These are phyloP conservation scores for Eutrema japonicum DNA, from an alignment of 345 rosid species.

Conservation along the genomic window DNA sequence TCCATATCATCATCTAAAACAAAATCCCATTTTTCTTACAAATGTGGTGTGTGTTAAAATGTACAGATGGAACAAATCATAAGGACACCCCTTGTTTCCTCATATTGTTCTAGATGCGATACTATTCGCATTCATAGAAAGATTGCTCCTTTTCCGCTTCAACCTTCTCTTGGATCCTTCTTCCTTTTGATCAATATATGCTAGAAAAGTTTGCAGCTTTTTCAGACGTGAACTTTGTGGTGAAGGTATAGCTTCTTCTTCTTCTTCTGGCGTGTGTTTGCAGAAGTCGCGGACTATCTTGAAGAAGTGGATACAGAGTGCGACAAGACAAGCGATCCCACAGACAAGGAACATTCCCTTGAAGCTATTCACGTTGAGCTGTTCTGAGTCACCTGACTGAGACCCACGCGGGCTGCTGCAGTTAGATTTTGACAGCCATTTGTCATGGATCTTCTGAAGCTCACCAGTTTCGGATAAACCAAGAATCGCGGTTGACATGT, in stretches of 20 bases:
- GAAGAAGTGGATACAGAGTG: slow-evolving; percentile 64
- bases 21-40: slow-evolving; percentile 16
- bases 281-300: slow-evolving; percentile 52
- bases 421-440: slow-evolving; percentile 62
- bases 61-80: not conserved
- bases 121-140: slow-evolving; percentile 23
- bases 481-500: slow-evolving; percentile 90
- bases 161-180: slow-evolving; percentile 49
- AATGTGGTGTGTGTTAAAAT: too few relatives aligned
- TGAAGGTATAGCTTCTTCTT: slow-evolving; percentile 35
- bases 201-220: slow-evolving; percentile 61
- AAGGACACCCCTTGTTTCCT: slow-evolving; percentile 6
- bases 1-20: not conserved
- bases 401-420: slow-evolving; percentile 50
- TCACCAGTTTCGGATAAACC: slow-evolving; percentile 78
- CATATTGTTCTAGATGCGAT: slow-evolving; percentile 29
- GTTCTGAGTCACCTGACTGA: slow-evolving; percentile 52
- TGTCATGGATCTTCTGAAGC: slow-evolving; percentile 73
- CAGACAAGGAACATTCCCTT: slow-evolving; percentile 81
- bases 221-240: slow-evolving; percentile 46
- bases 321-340: slow-evolving; percentile 64
- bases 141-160: slow-evolving; percentile 61
- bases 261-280: slow-evolving; percentile 44
- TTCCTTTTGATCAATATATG: slow-evolving; percentile 63
- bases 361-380: slow-evolving; percentile 74